Conservation (phyloP, 2,329 filamentous ascomycete species). For the Kalaharituber pfeilii region DNA sequence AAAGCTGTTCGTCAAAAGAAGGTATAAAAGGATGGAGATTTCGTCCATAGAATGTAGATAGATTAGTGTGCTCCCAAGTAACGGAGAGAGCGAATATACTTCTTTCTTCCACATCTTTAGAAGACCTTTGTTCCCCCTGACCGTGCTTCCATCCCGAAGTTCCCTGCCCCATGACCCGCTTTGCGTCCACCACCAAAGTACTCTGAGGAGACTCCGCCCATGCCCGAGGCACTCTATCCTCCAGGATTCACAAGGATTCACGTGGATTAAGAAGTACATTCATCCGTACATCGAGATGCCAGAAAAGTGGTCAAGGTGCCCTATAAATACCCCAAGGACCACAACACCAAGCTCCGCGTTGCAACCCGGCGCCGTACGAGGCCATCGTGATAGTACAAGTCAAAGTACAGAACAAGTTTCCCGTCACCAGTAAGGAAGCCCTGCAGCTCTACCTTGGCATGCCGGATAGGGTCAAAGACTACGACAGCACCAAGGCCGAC, state of each 20-base stretch:
- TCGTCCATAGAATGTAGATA: too few species aligned
- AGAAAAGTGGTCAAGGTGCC: constrained; percentile 32
- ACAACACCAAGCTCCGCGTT: constrained; percentile 35
- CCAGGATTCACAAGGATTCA: constrained; percentile 36
- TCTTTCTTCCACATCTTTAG: too few species aligned
- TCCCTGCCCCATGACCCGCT: constrained; percentile 30
- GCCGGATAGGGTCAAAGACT: constrained; percentile 21
- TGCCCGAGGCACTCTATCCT: constrained; percentile 43
- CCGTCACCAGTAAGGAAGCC: constrained; percentile 36
- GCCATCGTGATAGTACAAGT: constrained; percentile 35
- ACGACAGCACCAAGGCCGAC: constrained; percentile 28
- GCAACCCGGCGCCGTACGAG: constrained; percentile 49
- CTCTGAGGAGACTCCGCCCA: constrained; percentile 37
- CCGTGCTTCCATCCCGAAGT: constrained; percentile 17
- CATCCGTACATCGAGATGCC: constrained; percentile 48
- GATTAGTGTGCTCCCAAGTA: too few species aligned
- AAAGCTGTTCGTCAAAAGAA: too few species aligned
- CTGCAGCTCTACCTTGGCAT: constrained; percentile 41
- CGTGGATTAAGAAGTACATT: constrained; percentile 49
- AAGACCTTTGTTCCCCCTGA: constrained; percentile 32
- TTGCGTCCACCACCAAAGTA: constrained; percentile 36
- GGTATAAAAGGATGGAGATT: too few species aligned
- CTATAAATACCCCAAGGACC: constrained; percentile 35
- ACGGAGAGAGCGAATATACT: too few species aligned
- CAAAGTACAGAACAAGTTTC: constrained; percentile 45